Evolutionary conservation across 2,329 filamentous ascomycete species (phyloP), one percentile per base, ranked within the genome.

Genomic region (Proliferodiscus dingleyae): DNA sequence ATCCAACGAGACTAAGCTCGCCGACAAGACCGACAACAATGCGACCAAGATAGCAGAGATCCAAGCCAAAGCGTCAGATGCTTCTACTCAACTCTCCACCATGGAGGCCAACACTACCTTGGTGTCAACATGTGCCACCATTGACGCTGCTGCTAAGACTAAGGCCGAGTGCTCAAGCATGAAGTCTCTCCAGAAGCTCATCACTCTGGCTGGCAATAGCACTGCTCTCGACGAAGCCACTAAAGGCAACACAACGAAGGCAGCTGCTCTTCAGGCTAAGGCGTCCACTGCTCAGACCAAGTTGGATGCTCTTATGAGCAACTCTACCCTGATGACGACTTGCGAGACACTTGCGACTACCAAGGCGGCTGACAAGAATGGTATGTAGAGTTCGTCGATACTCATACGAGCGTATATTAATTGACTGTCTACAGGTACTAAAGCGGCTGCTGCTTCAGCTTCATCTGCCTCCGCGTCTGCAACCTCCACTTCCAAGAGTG

Each of bases 61-160:
- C 55, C 62, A 69, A 58, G 59, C 64, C 45, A 66, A 68, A 55
- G 65, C 65, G 2, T 54, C 63, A 15, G 45, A 56, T 3, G 59
- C 55, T 4, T 54, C 60, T 2, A 53, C 60, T 19, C 54, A 56
- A 48, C 62, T 69, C 41, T 48, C 55, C 18, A 52, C 58, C 5
- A 53, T 70, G 43, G 42, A 61, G 43, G 47, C 55, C 49, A 70
- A 71, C 57, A 40, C 61, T 8, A 69, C 67, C 5, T 56, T 70
- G 19, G 56, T 65, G 49, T 39, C 56, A 18, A 47, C 54, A 10
- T 71, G 68, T 47, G 51, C 56, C 19, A 54, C 61, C 49, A 58
- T 68, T 48, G 47, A 52, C 29, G 63, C 66, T 37, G 57, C 59
- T 26, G 50, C 60, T 30, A 48, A 59, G 28, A 60, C 55, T 22